These are phyloP conservation scores for Cylindrotheca closterium DNA, from an alignment of 108 stramenopile genomes.

Conservation along the genomic window DNA sequence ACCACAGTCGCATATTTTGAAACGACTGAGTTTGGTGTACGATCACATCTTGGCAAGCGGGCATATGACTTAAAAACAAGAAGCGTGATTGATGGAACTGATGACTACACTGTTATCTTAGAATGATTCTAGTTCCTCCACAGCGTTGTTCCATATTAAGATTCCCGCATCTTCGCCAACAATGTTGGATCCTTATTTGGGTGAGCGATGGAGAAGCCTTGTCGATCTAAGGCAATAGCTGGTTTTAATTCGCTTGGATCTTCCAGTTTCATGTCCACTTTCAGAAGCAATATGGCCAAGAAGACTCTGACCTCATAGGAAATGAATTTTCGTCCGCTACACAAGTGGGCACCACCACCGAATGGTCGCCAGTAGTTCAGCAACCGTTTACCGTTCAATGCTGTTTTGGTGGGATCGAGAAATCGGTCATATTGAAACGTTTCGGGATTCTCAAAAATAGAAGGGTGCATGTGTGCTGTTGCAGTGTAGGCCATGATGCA, in stretches of 20 bases:
- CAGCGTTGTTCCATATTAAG: too few relatives aligned
- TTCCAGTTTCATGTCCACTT: conserved; percentile 21
- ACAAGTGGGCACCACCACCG: conserved; percentile 29
- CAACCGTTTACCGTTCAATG: too few relatives aligned
- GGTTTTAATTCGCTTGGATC: too few relatives aligned
- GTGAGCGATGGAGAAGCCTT: too few relatives aligned
- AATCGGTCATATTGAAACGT: conserved; percentile 28
- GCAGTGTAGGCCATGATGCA: conserved; percentile 15
- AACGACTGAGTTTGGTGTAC: conserved; percentile 16
- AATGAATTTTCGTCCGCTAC: conserved; percentile 30
- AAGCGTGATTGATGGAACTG: too few relatives aligned
- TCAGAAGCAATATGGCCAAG: conserved; percentile 16
- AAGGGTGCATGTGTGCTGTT: conserved; percentile 12
- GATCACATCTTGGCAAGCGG: conserved; percentile 23
- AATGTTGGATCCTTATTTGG: too few relatives aligned
- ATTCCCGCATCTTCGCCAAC: too few relatives aligned
- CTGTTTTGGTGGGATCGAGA: conserved; percentile 1
- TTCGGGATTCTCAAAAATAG: conserved; percentile 19
- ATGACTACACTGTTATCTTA: too few relatives aligned
- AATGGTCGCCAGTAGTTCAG: conserved; percentile 6
- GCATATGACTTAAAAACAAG: too few relatives aligned
- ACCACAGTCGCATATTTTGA: conserved; percentile 30
- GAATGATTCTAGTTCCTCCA: too few relatives aligned
- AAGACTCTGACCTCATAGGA: conserved; percentile 12
- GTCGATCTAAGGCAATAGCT: too few relatives aligned